phyloP scores from a whole-genome alignment of 257 asterid genomes.

The Solanum dulcamara region DNA sequence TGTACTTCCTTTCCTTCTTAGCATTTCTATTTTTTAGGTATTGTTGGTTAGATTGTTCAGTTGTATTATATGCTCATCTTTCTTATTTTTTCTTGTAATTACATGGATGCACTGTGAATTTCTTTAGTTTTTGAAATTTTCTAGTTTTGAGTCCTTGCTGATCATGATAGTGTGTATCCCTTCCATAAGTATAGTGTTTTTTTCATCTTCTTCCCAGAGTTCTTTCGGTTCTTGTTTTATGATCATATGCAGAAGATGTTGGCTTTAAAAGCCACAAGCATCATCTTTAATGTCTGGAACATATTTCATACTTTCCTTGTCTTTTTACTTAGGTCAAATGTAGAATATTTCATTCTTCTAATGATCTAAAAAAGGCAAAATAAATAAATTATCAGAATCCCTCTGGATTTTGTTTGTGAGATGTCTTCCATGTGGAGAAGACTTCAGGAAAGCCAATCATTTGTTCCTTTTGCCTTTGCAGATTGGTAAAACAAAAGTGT shows the following conservation, averaged over 20 bases:
- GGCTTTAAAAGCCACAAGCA: background rate
- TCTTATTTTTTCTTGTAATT: background rate
- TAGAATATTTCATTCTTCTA: background rate
- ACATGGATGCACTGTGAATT: background rate
- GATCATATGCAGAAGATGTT: background rate
- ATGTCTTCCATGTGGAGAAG: background rate
- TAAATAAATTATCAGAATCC: background rate
- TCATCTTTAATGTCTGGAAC: background rate
- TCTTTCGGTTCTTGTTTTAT: background rate
- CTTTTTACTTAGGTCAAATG: background rate
- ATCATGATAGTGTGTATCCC: background rate
- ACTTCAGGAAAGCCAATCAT: background rate
- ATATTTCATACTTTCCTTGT: background rate
- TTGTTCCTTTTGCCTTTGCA: slow-evolving; percentile 14
- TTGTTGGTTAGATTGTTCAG: background rate
- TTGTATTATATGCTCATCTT: background rate
- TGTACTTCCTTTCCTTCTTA: background rate
- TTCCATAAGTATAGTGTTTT: background rate
- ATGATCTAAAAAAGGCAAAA: background rate
- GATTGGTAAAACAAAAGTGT: slow-evolving; percentile 97
- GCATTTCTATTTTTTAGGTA: background rate
- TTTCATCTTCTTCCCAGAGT: background rate
- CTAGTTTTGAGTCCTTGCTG: background rate
- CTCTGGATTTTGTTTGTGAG: background rate
- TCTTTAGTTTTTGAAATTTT: background rate